Evolutionary conservation across 345 rosid species (phyloP), one percentile per base, ranked within the genome.

Genomic region (Eucalyptus cladocalyx): DNA sequence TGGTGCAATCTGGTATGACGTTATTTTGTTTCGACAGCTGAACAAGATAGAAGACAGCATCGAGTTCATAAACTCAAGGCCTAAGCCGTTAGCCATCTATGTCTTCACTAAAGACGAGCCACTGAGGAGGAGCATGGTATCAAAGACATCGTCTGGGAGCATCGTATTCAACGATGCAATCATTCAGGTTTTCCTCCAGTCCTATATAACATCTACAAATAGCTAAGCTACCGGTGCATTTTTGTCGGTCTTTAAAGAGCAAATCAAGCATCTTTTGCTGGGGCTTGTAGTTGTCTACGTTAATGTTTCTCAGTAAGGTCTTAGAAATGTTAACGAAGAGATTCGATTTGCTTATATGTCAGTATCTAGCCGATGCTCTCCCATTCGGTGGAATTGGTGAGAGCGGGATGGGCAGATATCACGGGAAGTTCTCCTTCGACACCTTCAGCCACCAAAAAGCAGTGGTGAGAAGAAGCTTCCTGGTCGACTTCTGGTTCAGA

Each of bases 341-440:
- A 53, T 47, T 49, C 8, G 1, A 65, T 30, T 23, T 49, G 37
- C 83, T 1, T 11, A 19, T 72, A 11, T 19, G 72, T 91, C 92
- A 96, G 98, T 96, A 91, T 91, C 87, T 43, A 43, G 95, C 91
- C 8, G 97, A 96, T 83, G 47, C 91, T 11, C 60, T 96, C 86
- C 98, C 97, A 58, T 96, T 96, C 86, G 98, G 97, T 76, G 98
- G 98, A 40, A 26, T 94, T 14, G 98, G 98, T 2, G 96, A 93
- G 51, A 94, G 96, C 88, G 98, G 98, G 88, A 37, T 92, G 3
- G 97, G 98, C 11, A 92, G 43, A 15, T 95, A 94, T 93, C 98
- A 96, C 87, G 98, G 97, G 23, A 94, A 94, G 89, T 95, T 89
- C 92, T 94, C 97, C 11, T 96, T 96, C 13, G 95, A 95, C 40